phyloP scores from a whole-genome alignment of 768 basidiomycete genomes.

The Amanita thiersii region DNA sequence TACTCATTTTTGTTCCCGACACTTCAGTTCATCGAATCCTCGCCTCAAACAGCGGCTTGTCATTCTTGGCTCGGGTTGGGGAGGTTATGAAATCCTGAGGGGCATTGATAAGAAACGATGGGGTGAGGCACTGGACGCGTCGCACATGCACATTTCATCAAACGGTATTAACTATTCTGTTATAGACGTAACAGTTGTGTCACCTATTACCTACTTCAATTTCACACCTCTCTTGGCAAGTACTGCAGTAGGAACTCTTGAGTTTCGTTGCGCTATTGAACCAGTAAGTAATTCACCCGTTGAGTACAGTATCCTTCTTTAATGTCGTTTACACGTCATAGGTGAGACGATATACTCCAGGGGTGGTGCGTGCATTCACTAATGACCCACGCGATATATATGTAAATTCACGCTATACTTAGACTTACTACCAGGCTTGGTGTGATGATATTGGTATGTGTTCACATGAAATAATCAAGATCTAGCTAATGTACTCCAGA shows the following conservation, averaged over 20 bases:
- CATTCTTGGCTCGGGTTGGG: conserved; percentile 74
- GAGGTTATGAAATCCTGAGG: conserved; percentile 62
- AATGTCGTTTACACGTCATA: conserved; percentile 12
- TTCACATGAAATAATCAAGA: conserved; percentile 1
- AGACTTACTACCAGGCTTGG: conserved; percentile 70
- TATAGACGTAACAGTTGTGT: conserved; percentile 62
- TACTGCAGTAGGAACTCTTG: conserved; percentile 76
- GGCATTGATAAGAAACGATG: conserved; percentile 65
- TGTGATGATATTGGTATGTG: conserved; percentile 58
- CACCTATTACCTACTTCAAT: conserved; percentile 63
- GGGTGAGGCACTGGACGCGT: conserved; percentile 33
- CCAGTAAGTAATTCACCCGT: conserved; percentile 48
- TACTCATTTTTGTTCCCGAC: conserved; percentile 13
- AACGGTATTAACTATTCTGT: not conserved
- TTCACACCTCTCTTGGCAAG: conserved; percentile 62
- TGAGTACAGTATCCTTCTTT: not conserved
- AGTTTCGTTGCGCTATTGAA: conserved; percentile 75
- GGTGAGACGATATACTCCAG: conserved; percentile 50
- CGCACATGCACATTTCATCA: conserved; percentile 3
- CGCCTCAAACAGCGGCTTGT: conserved; percentile 41
- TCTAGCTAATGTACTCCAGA: conserved; percentile 26
- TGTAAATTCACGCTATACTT: conserved; percentile 1
- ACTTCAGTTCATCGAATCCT: conserved; percentile 29
- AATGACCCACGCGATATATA: not conserved
- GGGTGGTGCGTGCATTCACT: conserved; percentile 32